Percentiles rank a stretch among this genome's conserved stretches.
Conservation (phyloP, 2,329 filamentous ascomycete species). For the Pseudopyricularia javanii region DNA sequence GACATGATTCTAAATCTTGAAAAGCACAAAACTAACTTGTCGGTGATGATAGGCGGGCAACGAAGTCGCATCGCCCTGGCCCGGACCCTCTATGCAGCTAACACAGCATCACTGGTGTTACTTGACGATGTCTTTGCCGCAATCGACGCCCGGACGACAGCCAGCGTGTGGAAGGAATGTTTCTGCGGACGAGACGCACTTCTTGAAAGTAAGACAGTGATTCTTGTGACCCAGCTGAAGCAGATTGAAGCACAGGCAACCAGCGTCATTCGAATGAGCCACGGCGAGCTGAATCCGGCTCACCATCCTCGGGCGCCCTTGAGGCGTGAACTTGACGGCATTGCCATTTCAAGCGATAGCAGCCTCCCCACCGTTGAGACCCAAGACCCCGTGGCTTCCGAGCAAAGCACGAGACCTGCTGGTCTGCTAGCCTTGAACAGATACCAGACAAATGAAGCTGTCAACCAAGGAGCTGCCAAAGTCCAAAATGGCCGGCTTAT, state of each 20-base stretch:
- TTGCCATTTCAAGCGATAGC: background rate
- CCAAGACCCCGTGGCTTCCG: background rate
- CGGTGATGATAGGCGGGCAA: slow-evolving; percentile 8
- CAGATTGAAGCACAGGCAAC: slow-evolving; percentile 41
- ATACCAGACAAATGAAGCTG: background rate
- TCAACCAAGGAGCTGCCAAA: background rate
- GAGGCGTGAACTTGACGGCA: background rate
- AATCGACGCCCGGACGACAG: slow-evolving; percentile 44
- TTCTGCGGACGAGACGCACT: slow-evolving; percentile 37
- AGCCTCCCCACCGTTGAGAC: background rate
- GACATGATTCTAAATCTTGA: background rate
- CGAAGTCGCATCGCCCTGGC: slow-evolving; percentile 29
- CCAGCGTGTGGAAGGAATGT: slow-evolving; percentile 41
- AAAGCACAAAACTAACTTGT: background rate
- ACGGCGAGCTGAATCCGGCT: slow-evolving; percentile 15
- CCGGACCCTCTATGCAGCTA: slow-evolving; percentile 38
- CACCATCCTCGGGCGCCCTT: background rate
- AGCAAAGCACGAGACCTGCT: slow-evolving; percentile 11
- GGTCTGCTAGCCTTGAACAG: background rate
- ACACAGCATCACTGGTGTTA: slow-evolving; percentile 36
- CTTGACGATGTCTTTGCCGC: slow-evolving; percentile 50
- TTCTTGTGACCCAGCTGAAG: slow-evolving; percentile 44
- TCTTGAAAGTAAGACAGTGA: slow-evolving; percentile 37
- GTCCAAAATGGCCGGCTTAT: background rate
- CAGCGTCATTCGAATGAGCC: slow-evolving; percentile 30